A percentile compares a stretch with the other conserved stretches of the same genome.
Evolutionary conservation across 2,329 filamentous ascomycete genomes (phyloP).

Genomic region (Neurospora sp.): DNA sequence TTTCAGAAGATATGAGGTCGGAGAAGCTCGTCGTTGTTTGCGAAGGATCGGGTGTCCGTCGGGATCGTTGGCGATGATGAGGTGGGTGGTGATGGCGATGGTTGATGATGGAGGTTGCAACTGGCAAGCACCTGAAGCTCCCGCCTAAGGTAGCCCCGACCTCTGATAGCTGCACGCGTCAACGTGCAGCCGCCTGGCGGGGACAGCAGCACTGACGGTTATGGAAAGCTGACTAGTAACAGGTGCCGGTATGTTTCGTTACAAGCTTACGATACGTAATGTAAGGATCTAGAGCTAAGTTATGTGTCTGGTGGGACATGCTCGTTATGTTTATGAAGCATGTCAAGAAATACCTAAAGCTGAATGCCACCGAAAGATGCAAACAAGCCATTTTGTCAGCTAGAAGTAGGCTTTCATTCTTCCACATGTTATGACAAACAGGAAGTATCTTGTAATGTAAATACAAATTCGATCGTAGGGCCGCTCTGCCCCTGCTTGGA

Average conservation of each 20-base stretch:
- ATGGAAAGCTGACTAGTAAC: background rate
- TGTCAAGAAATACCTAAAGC: background rate
- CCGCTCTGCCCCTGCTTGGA: background rate
- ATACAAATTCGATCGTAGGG: background rate
- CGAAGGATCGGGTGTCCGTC: background rate
- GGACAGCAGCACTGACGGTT: background rate
- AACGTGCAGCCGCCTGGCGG: background rate
- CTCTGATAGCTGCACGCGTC: background rate
- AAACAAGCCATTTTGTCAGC: background rate
- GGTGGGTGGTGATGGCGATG: constrained; percentile 4
- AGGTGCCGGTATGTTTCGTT: background rate
- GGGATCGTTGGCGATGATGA: background rate
- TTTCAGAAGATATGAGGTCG: background rate
- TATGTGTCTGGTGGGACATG: background rate
- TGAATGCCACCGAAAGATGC: background rate
- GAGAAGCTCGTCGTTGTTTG: background rate
- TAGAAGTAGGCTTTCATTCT: background rate
- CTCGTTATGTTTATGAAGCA: background rate
- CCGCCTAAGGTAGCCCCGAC: background rate
- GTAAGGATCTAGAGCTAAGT: background rate
- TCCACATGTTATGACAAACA: background rate
- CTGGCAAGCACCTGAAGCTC: background rate
- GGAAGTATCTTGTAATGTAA: background rate
- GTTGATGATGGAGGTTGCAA: constrained; percentile 1
- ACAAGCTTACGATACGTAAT: background rate